Percentiles rank a stretch among this genome's conserved stretches.
Evolutionary conservation across 2,329 filamentous ascomycete species (phyloP).

Genomic region (Fusarium decemcellulare): DNA sequence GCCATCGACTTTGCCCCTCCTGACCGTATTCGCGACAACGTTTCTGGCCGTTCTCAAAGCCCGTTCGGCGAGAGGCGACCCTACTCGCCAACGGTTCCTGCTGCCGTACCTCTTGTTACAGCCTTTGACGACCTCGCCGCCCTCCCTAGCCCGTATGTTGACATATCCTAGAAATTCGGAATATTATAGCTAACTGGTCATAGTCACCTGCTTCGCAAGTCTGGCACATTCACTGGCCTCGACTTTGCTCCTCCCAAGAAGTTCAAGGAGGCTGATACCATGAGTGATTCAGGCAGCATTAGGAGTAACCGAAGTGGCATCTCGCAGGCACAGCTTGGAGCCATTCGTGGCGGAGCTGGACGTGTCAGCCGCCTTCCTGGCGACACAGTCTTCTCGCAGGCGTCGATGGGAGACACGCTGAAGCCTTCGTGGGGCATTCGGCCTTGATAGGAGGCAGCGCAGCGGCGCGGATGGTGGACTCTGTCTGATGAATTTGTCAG

Average conservation of each 20-base stretch:
- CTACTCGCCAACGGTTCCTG: constrained; percentile 81
- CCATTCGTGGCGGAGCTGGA: constrained; percentile 86
- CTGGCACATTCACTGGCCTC: constrained; percentile 81
- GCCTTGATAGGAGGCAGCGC: constrained; percentile 48
- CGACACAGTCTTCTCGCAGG: constrained; percentile 83
- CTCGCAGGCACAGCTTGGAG: constrained; percentile 76
- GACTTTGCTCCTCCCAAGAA: constrained; percentile 86
- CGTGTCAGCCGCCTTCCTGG: constrained; percentile 88
- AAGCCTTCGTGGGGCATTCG: constrained; percentile 74
- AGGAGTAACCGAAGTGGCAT: constrained; percentile 79
- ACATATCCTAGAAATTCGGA: not conserved
- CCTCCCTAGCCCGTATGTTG: constrained; percentile 91
- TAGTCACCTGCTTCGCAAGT: constrained; percentile 82
- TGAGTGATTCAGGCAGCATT: constrained; percentile 78
- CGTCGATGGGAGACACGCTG: constrained; percentile 73
- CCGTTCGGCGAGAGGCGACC: constrained; percentile 76
- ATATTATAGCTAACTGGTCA: constrained; percentile 43
- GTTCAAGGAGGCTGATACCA: constrained; percentile 73
- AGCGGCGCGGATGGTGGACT: constrained; percentile 9
- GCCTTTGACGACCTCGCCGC: constrained; percentile 88
- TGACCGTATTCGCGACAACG: constrained; percentile 74
- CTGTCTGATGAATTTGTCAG: constrained; percentile 10
- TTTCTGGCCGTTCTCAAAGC: constrained; percentile 77
- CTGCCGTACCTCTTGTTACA: constrained; percentile 83
- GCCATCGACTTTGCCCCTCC: constrained; percentile 92